Percentiles rank a stretch among this genome's conserved stretches.
phyloP scores from a whole-genome alignment of 805 yeast species.

The Zygosaccharomyces bailii region DNA sequence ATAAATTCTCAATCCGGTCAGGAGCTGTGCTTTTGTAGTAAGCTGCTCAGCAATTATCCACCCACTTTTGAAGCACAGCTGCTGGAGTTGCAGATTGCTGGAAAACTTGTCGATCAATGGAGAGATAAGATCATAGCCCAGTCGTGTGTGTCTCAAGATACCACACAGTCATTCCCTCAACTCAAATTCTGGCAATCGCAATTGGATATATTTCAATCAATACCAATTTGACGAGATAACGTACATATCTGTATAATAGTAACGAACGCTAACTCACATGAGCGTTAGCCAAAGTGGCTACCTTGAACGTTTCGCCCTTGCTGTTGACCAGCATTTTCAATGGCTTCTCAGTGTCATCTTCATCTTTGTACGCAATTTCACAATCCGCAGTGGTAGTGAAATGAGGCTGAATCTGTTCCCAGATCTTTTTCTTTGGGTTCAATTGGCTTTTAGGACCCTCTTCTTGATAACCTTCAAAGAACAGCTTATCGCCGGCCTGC shows the following conservation, averaged over 20 bases:
- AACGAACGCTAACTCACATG: constrained; percentile 43
- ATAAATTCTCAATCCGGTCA: constrained; percentile 14
- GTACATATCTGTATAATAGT: constrained; percentile 1
- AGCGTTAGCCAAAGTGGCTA: constrained; percentile 68
- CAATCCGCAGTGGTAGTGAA: constrained; percentile 75
- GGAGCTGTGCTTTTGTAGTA: constrained; percentile 24
- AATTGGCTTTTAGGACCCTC: constrained; percentile 86
- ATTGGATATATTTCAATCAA: constrained; percentile 10
- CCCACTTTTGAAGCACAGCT: background rate
- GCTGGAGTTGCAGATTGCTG: constrained; percentile 21
- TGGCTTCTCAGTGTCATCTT: constrained; percentile 64
- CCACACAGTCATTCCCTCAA: constrained; percentile 24
- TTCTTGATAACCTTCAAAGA: constrained; percentile 81
- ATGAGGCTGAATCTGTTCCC: constrained; percentile 92
- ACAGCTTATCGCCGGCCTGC: constrained; percentile 92
- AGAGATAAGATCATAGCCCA: constrained; percentile 26
- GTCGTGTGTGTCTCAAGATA: constrained; percentile 25
- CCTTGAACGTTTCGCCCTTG: constrained; percentile 74
- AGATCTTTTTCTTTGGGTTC: constrained; percentile 97
- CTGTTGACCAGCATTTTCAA: constrained; percentile 66
- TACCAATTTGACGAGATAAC: constrained; percentile 1
- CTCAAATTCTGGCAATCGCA: constrained; percentile 30
- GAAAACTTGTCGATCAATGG: constrained; percentile 27
- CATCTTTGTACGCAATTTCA: constrained; percentile 75
- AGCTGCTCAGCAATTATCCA: constrained; percentile 15